phyloP scores from a whole-genome alignment of 352 stramenopile species.

The Phytopythium aichiense region DNA sequence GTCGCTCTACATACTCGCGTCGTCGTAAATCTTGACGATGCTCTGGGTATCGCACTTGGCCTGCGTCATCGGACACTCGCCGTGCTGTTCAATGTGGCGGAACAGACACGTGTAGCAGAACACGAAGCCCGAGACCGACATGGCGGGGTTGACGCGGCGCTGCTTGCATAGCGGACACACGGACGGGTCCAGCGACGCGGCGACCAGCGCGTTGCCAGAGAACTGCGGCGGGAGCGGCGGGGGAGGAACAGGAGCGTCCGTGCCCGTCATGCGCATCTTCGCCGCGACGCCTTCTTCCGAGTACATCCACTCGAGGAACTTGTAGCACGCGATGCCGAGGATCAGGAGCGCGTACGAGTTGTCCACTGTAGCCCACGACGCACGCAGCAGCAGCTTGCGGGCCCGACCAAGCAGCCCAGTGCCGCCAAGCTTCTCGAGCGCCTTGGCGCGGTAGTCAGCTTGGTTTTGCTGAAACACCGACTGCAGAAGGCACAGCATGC shows the following conservation, averaged over 20 bases:
- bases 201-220: constrained; percentile 44
- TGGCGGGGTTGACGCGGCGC: constrained; percentile 68
- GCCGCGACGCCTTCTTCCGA: constrained; percentile 67
- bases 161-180: constrained; percentile 71
- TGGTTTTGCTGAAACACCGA: constrained; percentile 53
- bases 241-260: constrained; percentile 56
- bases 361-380: constrained; percentile 66
- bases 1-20: constrained; percentile 20
- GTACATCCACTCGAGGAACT: constrained; percentile 89
- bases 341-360: constrained; percentile 82
- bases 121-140: constrained; percentile 68
- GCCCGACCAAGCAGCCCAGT: constrained; percentile 34
- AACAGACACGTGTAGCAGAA: constrained; percentile 87
- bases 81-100: constrained; percentile 60
- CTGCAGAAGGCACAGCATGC: constrained; percentile 7
- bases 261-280: constrained; percentile 50
- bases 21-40: constrained; percentile 85
- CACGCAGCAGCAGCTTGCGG: constrained; percentile 37
- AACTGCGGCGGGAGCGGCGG: constrained; percentile 71
- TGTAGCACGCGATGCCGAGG: constrained; percentile 76
- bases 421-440: constrained; percentile 45
- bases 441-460: constrained; percentile 40
- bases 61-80: constrained; percentile 74
- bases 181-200: constrained; percentile 42
- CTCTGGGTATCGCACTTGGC: constrained; percentile 57